Conservation (phyloP, 1,139 yeast species). For the Hyphopichia khmerensis region DNA sequence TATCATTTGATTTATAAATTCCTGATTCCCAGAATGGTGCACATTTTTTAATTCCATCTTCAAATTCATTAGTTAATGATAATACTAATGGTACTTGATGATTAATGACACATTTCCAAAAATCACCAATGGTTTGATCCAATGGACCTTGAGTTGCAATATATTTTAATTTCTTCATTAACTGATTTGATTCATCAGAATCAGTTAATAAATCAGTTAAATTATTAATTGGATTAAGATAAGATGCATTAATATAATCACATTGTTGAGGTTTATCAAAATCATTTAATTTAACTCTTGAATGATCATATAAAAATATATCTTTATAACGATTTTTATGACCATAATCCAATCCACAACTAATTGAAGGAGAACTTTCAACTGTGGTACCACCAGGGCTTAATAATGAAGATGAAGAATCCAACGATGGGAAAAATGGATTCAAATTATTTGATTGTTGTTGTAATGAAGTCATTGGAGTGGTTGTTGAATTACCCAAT, state of each 20-base stretch:
- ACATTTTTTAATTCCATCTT: conserved; percentile 54
- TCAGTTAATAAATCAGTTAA: conserved; percentile 6
- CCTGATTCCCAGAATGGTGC: conserved; percentile 57
- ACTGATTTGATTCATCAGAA: conserved; percentile 3
- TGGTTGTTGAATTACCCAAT: conserved; percentile 4
- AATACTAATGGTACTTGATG: conserved; percentile 41
- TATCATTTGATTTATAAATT: conserved; percentile 36
- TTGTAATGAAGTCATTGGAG: background rate
- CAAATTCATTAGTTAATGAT: conserved; percentile 52
- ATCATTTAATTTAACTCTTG: conserved; percentile 57
- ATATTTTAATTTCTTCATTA: conserved; percentile 36
- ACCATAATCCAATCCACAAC: conserved; percentile 70
- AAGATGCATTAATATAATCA: conserved; percentile 36
- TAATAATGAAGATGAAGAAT: conserved; percentile 7
- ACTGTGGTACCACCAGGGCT: conserved; percentile 5
- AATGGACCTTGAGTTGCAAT: conserved; percentile 90
- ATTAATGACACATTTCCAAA: conserved; percentile 69
- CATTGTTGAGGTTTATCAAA: conserved; percentile 14
- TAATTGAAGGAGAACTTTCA: conserved; percentile 25
- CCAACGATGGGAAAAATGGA: conserved; percentile 3
- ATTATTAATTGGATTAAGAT: conserved; percentile 20
- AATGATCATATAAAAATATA: conserved; percentile 78
- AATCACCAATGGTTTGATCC: conserved; percentile 72
- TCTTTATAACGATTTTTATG: conserved; percentile 77
- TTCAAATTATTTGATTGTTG: conserved; percentile 10